A percentile compares a stretch with the other conserved stretches of the same genome.
Evolutionary conservation across 225 moss, liverwort and hornwort genomes (phyloP).

Genomic region (Asterella californica): DNA sequence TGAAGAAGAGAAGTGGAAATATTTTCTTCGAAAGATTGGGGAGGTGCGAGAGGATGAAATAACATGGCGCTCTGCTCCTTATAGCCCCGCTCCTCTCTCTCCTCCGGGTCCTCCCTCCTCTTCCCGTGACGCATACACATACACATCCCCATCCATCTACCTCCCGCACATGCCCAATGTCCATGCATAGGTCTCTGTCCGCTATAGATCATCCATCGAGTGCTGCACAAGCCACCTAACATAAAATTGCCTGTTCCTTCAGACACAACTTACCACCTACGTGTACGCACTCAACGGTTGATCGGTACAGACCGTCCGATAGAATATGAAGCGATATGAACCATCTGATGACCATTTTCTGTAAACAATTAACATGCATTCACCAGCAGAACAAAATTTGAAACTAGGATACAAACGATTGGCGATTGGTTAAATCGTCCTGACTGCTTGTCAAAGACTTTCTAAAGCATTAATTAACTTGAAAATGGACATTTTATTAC

Average conservation of each 20-base stretch:
- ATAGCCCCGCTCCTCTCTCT: slow-evolving; percentile 1
- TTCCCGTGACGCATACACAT: not conserved
- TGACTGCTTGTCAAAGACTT: not conserved
- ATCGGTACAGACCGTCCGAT: slow-evolving; percentile 9
- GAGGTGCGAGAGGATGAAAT: slow-evolving; percentile 26
- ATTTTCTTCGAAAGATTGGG: slow-evolving; percentile 28
- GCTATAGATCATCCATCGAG: not conserved
- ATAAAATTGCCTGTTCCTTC: not conserved
- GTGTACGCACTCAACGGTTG: slow-evolving; percentile 9
- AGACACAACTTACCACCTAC: slow-evolving; percentile 13
- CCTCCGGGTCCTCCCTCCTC: not conserved
- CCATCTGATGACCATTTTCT: not conserved
- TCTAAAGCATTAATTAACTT: not conserved
- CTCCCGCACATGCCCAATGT: not conserved
- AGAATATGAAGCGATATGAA: no score
- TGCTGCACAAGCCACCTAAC: slow-evolving; percentile 19
- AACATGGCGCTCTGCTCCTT: slow-evolving; percentile 14
- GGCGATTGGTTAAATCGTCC: not conserved
- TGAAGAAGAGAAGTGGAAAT: slow-evolving; percentile 20
- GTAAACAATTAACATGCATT: not conserved
- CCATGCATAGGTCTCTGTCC: not conserved
- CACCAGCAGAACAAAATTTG: no score
- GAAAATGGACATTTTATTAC: not conserved
- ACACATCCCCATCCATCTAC: not conserved
- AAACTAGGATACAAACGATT: not conserved